phyloP scores from a whole-genome alignment of 805 yeast genomes.

The Torulaspora gathmanii region DNA sequence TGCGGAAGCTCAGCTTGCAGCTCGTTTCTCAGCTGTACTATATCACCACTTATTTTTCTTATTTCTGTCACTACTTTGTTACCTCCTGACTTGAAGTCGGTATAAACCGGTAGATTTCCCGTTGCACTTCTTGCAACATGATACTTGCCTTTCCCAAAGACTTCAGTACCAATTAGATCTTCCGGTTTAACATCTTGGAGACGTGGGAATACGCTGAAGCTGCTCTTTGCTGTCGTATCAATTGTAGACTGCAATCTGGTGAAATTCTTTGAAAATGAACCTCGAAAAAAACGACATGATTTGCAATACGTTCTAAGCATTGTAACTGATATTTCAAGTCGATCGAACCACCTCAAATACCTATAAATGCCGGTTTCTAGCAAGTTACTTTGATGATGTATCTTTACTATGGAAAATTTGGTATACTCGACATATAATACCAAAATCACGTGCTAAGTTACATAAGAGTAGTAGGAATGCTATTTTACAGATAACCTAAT shows the following conservation, averaged over 20 bases:
- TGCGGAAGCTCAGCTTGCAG: constrained; percentile 48
- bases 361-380: not conserved
- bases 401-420: not conserved
- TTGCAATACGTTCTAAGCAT: constrained; percentile 1
- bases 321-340: not conserved
- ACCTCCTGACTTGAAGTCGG: constrained; percentile 54
- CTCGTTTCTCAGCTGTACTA: constrained; percentile 61
- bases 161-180: constrained; percentile 27
- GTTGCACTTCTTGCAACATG: constrained; percentile 45
- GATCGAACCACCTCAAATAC: not conserved
- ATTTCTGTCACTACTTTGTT: constrained; percentile 66
- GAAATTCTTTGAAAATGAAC: constrained; percentile 2
- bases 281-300: not conserved
- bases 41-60: constrained; percentile 65
- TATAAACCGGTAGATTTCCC: constrained; percentile 80
- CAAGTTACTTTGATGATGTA: not conserved
- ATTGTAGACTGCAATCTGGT: constrained; percentile 9
- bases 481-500: not conserved
- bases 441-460: not conserved
- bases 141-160: constrained; percentile 34
- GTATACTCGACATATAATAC: not conserved
- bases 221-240: constrained; percentile 2
- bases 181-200: constrained; percentile 30
- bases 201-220: constrained; percentile 26
- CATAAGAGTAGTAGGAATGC: not conserved